Evolutionary conservation across 2,329 filamentous ascomycete species (phyloP), one percentile per base, ranked within the genome.

Genomic region (Colletotrichum sp.): DNA sequence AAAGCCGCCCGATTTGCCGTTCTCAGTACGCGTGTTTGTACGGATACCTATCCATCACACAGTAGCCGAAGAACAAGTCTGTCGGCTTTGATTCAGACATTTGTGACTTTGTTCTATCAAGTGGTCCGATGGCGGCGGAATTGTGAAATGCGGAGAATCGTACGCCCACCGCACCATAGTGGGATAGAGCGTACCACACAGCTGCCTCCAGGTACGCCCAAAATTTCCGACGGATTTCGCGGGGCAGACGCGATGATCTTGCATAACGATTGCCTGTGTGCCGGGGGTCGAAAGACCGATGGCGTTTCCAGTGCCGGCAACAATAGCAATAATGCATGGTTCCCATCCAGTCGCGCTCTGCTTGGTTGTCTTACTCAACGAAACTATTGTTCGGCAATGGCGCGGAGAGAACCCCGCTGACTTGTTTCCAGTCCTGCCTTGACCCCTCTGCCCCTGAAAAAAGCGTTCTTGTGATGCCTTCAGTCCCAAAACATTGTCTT

Each of bases 201-300:
- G 39, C 34, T 69, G 65, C 16, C 52, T 44, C 34, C 28, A 36
- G 39, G 36, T 57, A 39, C 24, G 24, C 59, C 60, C 49, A 70
- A 72, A 69, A 36, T 66, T 59, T 57, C 72, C 69, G 75, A 76
- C 60, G 55, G 74, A 67, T 59, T 59, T 76, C 71, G 74, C 66
- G 65, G 71, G 71, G 73, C 70, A 44, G 67, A 68, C 62, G 52
- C 74, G 71, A 77, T 77, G 52, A 77, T 77, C 75, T 75, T 77
- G 71, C 77, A 72, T 67, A 62, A 69, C 26, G 32, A 32, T 34
- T 57, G 55, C 32, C 30, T 62, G 39, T 44, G 30, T 72, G 30
- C 55, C 55, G 69, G 63, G 69, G 10, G 24, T 39, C 30, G 34
- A 60, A 39, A 63, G 28, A 49, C 62, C 18, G 30, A 24, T 55